Conservation (phyloP, 352 stramenopile species). For the Aphanomyces invadans region DNA sequence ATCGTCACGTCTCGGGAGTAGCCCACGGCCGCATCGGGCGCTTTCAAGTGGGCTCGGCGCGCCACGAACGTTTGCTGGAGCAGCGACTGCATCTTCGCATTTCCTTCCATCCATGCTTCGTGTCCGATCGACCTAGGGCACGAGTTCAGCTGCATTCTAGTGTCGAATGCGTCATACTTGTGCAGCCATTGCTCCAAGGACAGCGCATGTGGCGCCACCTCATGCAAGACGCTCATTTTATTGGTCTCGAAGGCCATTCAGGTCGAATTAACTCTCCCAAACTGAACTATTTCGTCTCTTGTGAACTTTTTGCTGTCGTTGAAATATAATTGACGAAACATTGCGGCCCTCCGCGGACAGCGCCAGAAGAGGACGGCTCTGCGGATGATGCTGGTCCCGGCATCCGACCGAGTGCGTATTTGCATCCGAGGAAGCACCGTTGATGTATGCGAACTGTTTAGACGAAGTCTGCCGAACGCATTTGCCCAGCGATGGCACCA, state of each 20-base stretch:
- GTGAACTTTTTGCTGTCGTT: no score
- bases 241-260: no score
- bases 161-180: not conserved
- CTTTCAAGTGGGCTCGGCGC: not conserved
- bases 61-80: slow-evolving; percentile 4
- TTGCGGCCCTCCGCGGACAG: no score
- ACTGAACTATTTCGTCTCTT: no score
- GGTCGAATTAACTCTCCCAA: no score
- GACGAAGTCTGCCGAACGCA: no score
- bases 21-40: not conserved
- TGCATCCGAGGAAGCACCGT: not conserved
- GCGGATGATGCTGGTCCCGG: no score
- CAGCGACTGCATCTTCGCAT: not conserved
- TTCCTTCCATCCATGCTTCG: not conserved
- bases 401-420: no score
- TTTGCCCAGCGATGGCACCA: no score
- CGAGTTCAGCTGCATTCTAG: not conserved
- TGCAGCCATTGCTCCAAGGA: not conserved
- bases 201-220: not conserved
- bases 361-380: no score
- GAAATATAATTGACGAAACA: no score
- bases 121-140: not conserved
- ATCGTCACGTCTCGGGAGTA: not conserved
- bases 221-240: no score
- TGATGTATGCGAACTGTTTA: not conserved